A percentile compares a stretch with the other conserved stretches of the same genome.
phyloP scores from a whole-genome alignment of 164 flowering plant genomes.

The Piper betle region DNA sequence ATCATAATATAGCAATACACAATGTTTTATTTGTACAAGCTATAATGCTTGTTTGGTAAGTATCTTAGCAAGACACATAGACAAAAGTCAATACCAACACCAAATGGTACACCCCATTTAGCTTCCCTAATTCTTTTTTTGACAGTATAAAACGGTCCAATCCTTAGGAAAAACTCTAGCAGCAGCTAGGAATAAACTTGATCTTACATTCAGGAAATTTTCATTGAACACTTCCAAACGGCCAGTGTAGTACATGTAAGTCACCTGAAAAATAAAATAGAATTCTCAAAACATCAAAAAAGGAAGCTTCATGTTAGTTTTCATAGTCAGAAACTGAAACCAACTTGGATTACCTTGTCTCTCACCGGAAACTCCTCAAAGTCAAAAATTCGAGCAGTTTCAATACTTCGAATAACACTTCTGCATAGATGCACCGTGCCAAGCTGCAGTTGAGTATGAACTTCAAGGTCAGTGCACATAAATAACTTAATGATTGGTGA shows the following conservation, averaged over 20 bases:
- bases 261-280: constrained; percentile 37
- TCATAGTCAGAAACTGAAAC: neutral
- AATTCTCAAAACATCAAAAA: too few relatives aligned
- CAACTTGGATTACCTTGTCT: constrained; percentile 50
- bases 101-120: neutral
- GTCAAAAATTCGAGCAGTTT: constrained; percentile 92
- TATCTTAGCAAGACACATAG: neutral
- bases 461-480: neutral
- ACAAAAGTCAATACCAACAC: neutral
- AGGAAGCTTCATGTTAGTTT: too few relatives aligned
- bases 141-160: too few relatives aligned
- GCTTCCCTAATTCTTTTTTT: too few relatives aligned
- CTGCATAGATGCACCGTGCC: constrained; percentile 96
- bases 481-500: neutral
- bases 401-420: constrained; percentile 97
- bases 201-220: constrained; percentile 78
- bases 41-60: neutral
- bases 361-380: constrained; percentile 93
- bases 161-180: neutral
- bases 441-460: constrained; percentile 38
- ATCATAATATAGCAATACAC: neutral
- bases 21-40: neutral
- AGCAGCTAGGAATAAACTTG: constrained; percentile 2
- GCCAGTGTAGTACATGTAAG: constrained; percentile 99
- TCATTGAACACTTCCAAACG: constrained; percentile 94